phyloP scores from a whole-genome alignment of 2,329 filamentous ascomycete species.

The Colletotrichum navitas region DNA sequence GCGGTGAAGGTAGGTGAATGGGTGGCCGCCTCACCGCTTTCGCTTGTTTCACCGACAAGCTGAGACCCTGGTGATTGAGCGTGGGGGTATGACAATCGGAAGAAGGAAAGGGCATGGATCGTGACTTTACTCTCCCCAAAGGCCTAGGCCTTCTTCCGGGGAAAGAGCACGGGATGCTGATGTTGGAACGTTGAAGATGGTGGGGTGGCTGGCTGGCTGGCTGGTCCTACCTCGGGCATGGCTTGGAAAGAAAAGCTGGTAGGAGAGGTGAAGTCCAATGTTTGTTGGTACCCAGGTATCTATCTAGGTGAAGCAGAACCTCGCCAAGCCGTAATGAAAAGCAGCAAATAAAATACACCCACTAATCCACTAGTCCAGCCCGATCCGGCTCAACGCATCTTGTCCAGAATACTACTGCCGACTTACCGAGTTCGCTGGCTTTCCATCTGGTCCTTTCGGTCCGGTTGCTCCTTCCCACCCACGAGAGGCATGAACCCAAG shows the following conservation, averaged over 20 bases:
- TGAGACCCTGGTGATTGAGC: conserved; percentile 30
- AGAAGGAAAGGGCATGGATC: conserved; percentile 10
- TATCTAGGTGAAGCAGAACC: neutral
- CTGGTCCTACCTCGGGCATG: conserved; percentile 1
- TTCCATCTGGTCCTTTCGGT: conserved; percentile 12
- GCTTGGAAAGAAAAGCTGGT: neutral
- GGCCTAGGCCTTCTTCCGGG: conserved; percentile 20
- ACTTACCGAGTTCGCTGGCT: conserved; percentile 8
- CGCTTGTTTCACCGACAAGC: conserved; percentile 37
- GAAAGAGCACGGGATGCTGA: conserved; percentile 13
- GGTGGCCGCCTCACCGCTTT: conserved; percentile 35
- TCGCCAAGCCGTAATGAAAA: too few relatives aligned
- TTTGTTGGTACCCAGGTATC: neutral
- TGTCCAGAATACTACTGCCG: conserved; percentile 10
- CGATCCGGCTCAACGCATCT: conserved; percentile 28
- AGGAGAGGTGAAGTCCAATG: neutral
- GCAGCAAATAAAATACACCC: neutral
- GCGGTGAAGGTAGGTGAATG: conserved; percentile 30
- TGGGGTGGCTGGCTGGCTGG: conserved; percentile 7
- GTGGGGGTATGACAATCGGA: conserved; percentile 19
- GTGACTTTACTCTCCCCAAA: neutral
- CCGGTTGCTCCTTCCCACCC: conserved; percentile 21
- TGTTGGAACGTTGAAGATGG: conserved; percentile 17
- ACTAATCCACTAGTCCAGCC: neutral
- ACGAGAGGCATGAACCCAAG: neutral